A percentile compares a stretch with the other conserved stretches of the same genome.
These are phyloP conservation scores for Hyphopichia khmerensis DNA, from an alignment of 1,139 yeast genomes.

Conservation along the genomic window DNA sequence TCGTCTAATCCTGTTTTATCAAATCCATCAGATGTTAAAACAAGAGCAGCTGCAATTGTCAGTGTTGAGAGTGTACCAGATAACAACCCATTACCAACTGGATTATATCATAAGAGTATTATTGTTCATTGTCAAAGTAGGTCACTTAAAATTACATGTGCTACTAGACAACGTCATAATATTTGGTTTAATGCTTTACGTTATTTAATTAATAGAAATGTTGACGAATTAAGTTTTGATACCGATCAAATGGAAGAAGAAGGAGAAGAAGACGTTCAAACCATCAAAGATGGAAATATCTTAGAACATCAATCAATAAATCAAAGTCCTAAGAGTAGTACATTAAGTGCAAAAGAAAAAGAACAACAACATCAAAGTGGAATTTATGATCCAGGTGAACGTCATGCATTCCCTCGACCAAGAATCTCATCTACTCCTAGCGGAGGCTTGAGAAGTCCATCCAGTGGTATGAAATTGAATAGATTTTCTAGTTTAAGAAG, in stretches of 20 bases:
- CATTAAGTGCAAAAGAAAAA: background rate
- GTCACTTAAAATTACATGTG: constrained; percentile 78
- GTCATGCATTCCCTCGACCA: constrained; percentile 33
- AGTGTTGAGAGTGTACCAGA: constrained; percentile 81
- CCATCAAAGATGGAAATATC: background rate
- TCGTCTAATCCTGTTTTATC: constrained; percentile 75
- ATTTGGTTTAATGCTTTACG: constrained; percentile 88
- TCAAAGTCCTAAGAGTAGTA: background rate
- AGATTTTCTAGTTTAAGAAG: constrained; percentile 23
- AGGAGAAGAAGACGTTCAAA: constrained; percentile 12
- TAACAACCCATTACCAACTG: constrained; percentile 86
- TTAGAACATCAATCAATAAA: background rate
- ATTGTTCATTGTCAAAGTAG: constrained; percentile 70
- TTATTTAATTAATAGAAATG: constrained; percentile 68
- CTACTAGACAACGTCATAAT: constrained; percentile 84
- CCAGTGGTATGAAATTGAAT: constrained; percentile 17
- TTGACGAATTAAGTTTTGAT: constrained; percentile 58
- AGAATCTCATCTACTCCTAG: constrained; percentile 25
- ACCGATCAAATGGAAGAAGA: constrained; percentile 21
- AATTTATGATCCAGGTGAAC: constrained; percentile 22
- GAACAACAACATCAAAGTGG: constrained; percentile 3
- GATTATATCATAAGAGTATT: constrained; percentile 82
- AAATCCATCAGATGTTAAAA: constrained; percentile 62
- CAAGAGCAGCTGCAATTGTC: constrained; percentile 80
- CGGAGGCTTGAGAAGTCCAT: constrained; percentile 14